These are phyloP conservation scores for Leptodontidium sp. DNA, from an alignment of 2,329 filamentous ascomycete species.

Conservation along the genomic window DNA sequence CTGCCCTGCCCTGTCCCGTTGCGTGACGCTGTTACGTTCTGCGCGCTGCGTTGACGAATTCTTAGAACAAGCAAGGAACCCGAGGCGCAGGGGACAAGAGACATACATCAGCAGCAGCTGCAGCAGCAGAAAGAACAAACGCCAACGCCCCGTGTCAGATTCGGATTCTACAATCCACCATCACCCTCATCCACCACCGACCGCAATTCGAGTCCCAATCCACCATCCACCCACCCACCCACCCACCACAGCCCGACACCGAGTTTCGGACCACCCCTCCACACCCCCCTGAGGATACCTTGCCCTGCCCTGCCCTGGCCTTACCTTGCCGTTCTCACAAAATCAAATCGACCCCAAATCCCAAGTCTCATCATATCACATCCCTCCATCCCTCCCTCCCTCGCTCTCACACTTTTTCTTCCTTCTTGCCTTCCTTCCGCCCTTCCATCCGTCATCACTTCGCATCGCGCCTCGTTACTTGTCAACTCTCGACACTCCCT, in stretches of 20 bases:
- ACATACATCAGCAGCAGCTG: background rate
- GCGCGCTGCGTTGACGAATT: background rate
- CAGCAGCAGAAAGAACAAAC: constrained; percentile 10
- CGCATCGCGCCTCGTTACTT: background rate
- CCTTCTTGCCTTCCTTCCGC: background rate
- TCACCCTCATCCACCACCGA: background rate
- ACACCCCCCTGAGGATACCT: constrained; percentile 19
- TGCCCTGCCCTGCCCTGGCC: constrained; percentile 2
- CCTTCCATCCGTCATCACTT: constrained; percentile 5
- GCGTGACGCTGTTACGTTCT: background rate
- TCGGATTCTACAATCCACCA: background rate
- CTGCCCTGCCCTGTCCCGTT: constrained; percentile 8
- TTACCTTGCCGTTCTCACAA: constrained; percentile 1
- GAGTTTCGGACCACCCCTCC: constrained; percentile 35
- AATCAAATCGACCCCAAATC: constrained; percentile 8
- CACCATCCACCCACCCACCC: background rate
- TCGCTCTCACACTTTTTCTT: background rate
- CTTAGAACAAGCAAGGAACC: constrained; percentile 31
- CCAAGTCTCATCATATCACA: constrained; percentile 18
- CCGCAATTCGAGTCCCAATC: background rate
- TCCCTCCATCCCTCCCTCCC: background rate
- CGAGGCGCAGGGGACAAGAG: constrained; percentile 8
- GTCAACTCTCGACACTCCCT: background rate
- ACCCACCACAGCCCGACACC: constrained; percentile 23
- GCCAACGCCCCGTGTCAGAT: constrained; percentile 19